These are phyloP conservation scores for Coniochaeta ligniaria DNA, from an alignment of 2,329 filamentous ascomycete species.

Conservation along the genomic window DNA sequence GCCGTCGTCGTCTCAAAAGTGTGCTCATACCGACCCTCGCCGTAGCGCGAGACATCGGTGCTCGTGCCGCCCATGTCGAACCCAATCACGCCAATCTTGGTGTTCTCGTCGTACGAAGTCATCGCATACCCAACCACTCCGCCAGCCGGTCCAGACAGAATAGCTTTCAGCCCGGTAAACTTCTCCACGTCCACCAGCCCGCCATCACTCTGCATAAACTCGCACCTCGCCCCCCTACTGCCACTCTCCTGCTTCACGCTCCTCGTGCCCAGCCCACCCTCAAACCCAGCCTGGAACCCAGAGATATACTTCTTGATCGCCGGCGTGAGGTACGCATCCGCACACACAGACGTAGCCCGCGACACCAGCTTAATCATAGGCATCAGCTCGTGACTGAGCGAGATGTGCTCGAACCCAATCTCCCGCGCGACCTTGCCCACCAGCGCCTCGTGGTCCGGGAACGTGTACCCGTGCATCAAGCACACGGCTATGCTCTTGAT, in stretches of 20 bases:
- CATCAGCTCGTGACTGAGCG: constrained; percentile 73
- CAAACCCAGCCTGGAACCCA: constrained; percentile 75
- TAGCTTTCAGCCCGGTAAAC: constrained; percentile 79
- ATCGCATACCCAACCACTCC: constrained; percentile 90
- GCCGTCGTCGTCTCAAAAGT: constrained; percentile 92
- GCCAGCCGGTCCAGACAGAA: constrained; percentile 84
- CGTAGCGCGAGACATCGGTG: constrained; percentile 85
- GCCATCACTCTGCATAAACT: constrained; percentile 92
- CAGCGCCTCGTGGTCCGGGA: constrained; percentile 74
- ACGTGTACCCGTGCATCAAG: constrained; percentile 89
- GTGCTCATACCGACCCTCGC: constrained; percentile 80
- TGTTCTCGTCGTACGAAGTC: constrained; percentile 79
- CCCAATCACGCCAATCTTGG: constrained; percentile 79
- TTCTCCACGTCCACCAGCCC: constrained; percentile 66
- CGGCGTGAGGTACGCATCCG: constrained; percentile 74
- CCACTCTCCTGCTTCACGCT: constrained; percentile 63
- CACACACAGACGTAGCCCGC: constrained; percentile 68
- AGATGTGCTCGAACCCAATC: constrained; percentile 78
- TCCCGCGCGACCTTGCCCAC: constrained; percentile 70
- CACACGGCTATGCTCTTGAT: constrained; percentile 82
- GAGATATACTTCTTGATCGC: constrained; percentile 67
- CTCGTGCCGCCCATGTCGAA: constrained; percentile 96
- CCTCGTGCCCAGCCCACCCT: constrained; percentile 69
- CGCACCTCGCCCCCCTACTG: constrained; percentile 68
- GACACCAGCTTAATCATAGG: constrained; percentile 85